Evolutionary conservation across 2,329 filamentous ascomycete genomes (phyloP).

Genomic region (Coniochaeta sp.): DNA sequence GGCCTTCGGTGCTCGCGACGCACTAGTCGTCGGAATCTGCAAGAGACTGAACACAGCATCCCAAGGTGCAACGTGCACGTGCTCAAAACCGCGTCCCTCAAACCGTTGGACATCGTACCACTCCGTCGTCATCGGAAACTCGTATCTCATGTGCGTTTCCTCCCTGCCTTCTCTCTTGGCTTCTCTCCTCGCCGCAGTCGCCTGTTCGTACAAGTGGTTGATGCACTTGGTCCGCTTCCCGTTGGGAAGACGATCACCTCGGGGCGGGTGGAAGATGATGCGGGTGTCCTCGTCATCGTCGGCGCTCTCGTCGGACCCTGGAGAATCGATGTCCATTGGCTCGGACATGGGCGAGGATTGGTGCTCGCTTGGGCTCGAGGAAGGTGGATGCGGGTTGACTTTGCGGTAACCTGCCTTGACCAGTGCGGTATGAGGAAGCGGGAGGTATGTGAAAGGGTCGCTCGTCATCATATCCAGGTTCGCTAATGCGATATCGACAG

Average conservation of each 20-base stretch:
- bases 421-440: background rate
- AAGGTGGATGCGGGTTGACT: background rate
- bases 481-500: slow-evolving; percentile 34
- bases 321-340: slow-evolving; percentile 9
- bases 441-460: slow-evolving; percentile 10
- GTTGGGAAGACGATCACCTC: slow-evolving; percentile 11
- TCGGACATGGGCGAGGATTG: slow-evolving; percentile 5
- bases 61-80: slow-evolving; percentile 38
- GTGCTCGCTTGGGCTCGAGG: background rate
- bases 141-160: slow-evolving; percentile 24
- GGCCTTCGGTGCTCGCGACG: background rate
- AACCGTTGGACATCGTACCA: slow-evolving; percentile 43
- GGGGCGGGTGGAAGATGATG: slow-evolving; percentile 41
- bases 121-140: slow-evolving; percentile 36
- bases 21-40: slow-evolving; percentile 1
- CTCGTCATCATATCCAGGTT: slow-evolving; percentile 24
- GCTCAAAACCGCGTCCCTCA: slow-evolving; percentile 41
- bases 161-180: slow-evolving; percentile 10
- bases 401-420: background rate
- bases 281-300: slow-evolving; percentile 17
- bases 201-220: slow-evolving; percentile 36
- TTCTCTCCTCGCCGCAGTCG: slow-evolving; percentile 13
- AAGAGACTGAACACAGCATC: slow-evolving; percentile 26
- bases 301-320: slow-evolving; percentile 8
- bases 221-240: slow-evolving; percentile 22